These are phyloP conservation scores for Sophora flavescens DNA, from an alignment of 306 rosid species.

Conservation along the genomic window DNA sequence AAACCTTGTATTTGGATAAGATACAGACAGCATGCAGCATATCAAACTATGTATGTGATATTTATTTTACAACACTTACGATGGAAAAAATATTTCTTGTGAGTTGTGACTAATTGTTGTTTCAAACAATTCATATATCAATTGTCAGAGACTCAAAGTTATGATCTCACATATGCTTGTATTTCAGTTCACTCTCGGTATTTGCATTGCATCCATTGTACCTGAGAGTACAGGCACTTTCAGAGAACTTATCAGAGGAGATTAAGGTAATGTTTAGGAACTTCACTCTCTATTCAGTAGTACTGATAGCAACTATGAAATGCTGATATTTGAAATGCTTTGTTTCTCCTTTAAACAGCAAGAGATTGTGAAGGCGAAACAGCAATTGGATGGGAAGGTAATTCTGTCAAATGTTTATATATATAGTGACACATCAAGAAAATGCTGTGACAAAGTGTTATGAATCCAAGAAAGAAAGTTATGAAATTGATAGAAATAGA, in stretches of 20 bases:
- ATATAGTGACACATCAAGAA: slow-evolving; percentile 34
- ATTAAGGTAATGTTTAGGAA: slow-evolving; percentile 64
- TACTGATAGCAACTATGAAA: slow-evolving; percentile 9
- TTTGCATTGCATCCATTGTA: slow-evolving; percentile 95
- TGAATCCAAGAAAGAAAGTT: neutral
- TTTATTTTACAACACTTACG: slow-evolving; percentile 21
- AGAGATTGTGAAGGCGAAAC: slow-evolving; percentile 84
- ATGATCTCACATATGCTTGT: slow-evolving; percentile 36
- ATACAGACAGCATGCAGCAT: slow-evolving; percentile 16
- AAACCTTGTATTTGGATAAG: slow-evolving; percentile 31
- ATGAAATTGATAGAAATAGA: too few relatives aligned
- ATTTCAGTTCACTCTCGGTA: slow-evolving; percentile 93
- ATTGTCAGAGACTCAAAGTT: slow-evolving; percentile 16
- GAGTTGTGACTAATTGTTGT: slow-evolving; percentile 5
- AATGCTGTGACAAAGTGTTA: slow-evolving; percentile 34
- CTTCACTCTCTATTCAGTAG: slow-evolving; percentile 30
- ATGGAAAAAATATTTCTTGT: neutral
- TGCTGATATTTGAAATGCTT: slow-evolving; percentile 44
- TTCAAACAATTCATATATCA: slow-evolving; percentile 20
- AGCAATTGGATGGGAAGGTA: slow-evolving; percentile 83
- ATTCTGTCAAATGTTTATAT: slow-evolving; percentile 41
- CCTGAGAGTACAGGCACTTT: slow-evolving; percentile 91
- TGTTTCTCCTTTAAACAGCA: slow-evolving; percentile 55
- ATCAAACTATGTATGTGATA: slow-evolving; percentile 24
- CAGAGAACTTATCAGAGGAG: slow-evolving; percentile 74